Conservation (phyloP, 805 yeast genomes). For the Candida mattraensis region DNA sequence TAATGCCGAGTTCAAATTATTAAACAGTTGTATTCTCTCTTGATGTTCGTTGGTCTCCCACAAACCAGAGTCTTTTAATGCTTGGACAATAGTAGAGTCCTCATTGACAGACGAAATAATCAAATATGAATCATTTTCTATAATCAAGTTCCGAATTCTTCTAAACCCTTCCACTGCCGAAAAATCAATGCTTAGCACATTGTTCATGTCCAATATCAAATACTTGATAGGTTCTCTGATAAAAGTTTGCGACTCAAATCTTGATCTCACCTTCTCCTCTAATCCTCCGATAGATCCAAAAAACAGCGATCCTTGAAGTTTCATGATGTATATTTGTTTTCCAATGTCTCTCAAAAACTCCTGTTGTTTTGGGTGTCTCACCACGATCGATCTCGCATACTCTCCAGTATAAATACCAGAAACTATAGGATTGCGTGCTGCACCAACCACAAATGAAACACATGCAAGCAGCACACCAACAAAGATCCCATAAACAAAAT, state of each 20-base stretch:
- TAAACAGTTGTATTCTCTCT: slow-evolving; percentile 60
- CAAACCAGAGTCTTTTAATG: slow-evolving; percentile 81
- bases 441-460: slow-evolving; percentile 90
- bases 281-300: slow-evolving; percentile 95
- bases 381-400: slow-evolving; percentile 87
- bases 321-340: slow-evolving; percentile 83
- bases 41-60: slow-evolving; percentile 53
- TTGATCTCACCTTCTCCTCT: slow-evolving; percentile 67
- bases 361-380: slow-evolving; percentile 86
- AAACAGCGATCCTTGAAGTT: slow-evolving; percentile 84
- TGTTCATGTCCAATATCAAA: slow-evolving; percentile 79
- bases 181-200: slow-evolving; percentile 80
- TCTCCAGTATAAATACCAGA: slow-evolving; percentile 82
- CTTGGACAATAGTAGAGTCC: slow-evolving; percentile 62
- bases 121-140: slow-evolving; percentile 66
- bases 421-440: slow-evolving; percentile 80
- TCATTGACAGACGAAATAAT: slow-evolving; percentile 76
- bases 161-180: slow-evolving; percentile 96
- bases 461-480: slow-evolving; percentile 92
- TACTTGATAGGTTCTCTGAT: slow-evolving; percentile 67
- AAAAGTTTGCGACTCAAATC: slow-evolving; percentile 58
- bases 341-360: slow-evolving; percentile 84
- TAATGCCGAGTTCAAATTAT: slow-evolving; percentile 78
- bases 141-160: slow-evolving; percentile 75
- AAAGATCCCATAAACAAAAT: slow-evolving; percentile 88